A percentile compares a stretch with the other conserved stretches of the same genome.
These are phyloP conservation scores for Hymenoscyphus albidus DNA, from an alignment of 2,329 filamentous ascomycete species.

Conservation along the genomic window DNA sequence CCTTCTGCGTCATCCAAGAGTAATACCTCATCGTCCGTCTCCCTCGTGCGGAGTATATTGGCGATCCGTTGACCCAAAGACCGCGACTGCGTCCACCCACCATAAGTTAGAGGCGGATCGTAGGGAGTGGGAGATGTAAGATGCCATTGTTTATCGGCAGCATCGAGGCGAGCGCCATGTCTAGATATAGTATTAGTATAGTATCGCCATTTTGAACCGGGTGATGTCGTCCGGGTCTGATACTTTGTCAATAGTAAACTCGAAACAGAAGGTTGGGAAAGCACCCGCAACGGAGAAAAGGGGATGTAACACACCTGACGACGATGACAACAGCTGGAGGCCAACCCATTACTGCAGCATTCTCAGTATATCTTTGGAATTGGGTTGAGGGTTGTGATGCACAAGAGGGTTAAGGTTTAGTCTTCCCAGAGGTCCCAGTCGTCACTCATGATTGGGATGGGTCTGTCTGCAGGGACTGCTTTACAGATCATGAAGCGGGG, in stretches of 20 bases:
- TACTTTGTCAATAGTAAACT: neutral
- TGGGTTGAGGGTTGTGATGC: neutral
- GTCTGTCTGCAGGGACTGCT: neutral
- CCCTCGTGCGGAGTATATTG: conserved; percentile 58
- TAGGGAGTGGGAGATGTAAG: conserved; percentile 89
- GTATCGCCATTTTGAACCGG: neutral
- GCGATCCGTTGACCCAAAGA: conserved; percentile 79
- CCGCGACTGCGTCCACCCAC: conserved; percentile 85
- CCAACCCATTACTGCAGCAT: conserved; percentile 40
- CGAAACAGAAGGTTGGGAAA: neutral
- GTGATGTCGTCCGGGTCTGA: neutral
- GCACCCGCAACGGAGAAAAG: neutral
- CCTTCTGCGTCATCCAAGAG: conserved; percentile 13
- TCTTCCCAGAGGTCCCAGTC: neutral
- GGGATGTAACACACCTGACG: conserved; percentile 39
- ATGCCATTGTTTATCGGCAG: conserved; percentile 93
- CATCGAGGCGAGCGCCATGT: conserved; percentile 91
- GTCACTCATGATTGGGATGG: neutral
- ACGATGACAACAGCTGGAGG: conserved; percentile 49
- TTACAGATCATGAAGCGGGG: conserved; percentile 3
- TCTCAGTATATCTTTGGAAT: neutral
- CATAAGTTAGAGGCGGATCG: conserved; percentile 91
- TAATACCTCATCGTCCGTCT: conserved; percentile 36
- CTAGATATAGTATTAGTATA: conserved; percentile 39
- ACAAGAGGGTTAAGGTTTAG: neutral